phyloP scores from a whole-genome alignment of 1,284 basidiomycete genomes.

The Tylopilus sp. region DNA sequence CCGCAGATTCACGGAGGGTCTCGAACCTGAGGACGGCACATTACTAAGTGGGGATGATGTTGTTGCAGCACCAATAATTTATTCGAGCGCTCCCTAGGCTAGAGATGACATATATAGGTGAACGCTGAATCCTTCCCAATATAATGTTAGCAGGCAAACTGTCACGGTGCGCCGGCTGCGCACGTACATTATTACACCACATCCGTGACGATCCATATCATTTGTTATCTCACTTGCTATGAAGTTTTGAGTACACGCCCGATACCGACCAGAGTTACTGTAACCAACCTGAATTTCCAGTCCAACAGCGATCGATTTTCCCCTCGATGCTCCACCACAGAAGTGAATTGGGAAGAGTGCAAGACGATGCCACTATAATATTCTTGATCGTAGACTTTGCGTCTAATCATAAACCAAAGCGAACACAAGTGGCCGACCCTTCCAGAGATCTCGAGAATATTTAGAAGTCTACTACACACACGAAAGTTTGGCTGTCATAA shows the following conservation, averaged over 20 bases:
- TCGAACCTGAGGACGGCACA: no score
- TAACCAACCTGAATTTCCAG: constrained; percentile 39
- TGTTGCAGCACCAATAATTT: constrained; percentile 23
- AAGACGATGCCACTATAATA: constrained; percentile 31
- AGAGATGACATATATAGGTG: constrained; percentile 40
- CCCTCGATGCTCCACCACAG: constrained; percentile 41
- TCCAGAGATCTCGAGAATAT: constrained; percentile 42
- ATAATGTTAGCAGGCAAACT: not conserved
- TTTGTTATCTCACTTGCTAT: constrained; percentile 42
- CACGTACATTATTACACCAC: constrained; percentile 37
- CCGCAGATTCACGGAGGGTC: no score
- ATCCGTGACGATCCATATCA: constrained; percentile 29
- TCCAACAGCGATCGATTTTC: constrained; percentile 40
- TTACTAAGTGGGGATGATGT: no score
- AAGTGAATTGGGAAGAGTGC: constrained; percentile 51
- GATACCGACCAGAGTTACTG: not conserved
- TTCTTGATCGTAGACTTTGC: constrained; percentile 25
- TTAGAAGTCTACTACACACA: constrained; percentile 49
- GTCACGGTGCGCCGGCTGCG: not conserved
- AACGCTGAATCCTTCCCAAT: constrained; percentile 36
- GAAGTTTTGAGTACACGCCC: not conserved
- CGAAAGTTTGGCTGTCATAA: constrained; percentile 45
- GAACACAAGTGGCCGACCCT: constrained; percentile 18
- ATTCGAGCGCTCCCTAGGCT: constrained; percentile 7
- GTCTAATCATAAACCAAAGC: not conserved